phyloP scores from a whole-genome alignment of 495 filamentous ascomycete genomes.

The Lineolata rhizophorae region DNA sequence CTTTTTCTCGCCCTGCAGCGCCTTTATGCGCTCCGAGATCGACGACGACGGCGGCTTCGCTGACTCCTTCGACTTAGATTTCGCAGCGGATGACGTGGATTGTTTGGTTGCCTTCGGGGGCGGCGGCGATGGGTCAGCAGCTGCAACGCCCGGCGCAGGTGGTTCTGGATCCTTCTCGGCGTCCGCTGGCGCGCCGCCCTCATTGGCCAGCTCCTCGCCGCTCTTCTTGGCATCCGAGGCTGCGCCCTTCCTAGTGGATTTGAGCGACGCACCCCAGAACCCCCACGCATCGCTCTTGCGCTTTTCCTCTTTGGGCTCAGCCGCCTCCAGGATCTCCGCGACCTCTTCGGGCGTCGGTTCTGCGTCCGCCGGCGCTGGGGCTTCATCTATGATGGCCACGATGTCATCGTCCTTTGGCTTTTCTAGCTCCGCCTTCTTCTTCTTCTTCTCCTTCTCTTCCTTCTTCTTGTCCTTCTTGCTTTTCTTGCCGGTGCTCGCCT shows the following conservation, averaged over 20 bases:
- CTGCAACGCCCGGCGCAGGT: too few relatives aligned
- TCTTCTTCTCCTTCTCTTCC: background rate
- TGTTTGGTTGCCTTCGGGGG: constrained; percentile 18
- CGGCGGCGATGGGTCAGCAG: too few relatives aligned
- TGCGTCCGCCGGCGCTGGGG: background rate
- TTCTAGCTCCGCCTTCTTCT: constrained; percentile 1
- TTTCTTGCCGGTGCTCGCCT: constrained; percentile 1
- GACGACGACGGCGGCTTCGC: too few relatives aligned
- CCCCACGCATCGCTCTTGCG: background rate
- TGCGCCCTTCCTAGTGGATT: background rate
- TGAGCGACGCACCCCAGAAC: background rate
- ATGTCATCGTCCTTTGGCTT: too few relatives aligned
- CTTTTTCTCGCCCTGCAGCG: constrained; percentile 20
- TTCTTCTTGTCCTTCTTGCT: background rate
- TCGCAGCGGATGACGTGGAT: constrained; percentile 20
- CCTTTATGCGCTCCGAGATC: constrained; percentile 26
- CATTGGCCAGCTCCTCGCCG: background rate
- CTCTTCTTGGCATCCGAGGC: background rate
- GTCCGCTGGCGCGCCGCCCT: background rate
- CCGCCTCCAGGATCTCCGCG: background rate
- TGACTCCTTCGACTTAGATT: constrained; percentile 12
- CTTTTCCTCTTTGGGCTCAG: background rate
- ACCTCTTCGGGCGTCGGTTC: background rate
- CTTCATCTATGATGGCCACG: too few relatives aligned
- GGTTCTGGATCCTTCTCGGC: background rate